phyloP scores from a whole-genome alignment of 805 yeast genomes.

The Kluyveromyces lactis region DNA sequence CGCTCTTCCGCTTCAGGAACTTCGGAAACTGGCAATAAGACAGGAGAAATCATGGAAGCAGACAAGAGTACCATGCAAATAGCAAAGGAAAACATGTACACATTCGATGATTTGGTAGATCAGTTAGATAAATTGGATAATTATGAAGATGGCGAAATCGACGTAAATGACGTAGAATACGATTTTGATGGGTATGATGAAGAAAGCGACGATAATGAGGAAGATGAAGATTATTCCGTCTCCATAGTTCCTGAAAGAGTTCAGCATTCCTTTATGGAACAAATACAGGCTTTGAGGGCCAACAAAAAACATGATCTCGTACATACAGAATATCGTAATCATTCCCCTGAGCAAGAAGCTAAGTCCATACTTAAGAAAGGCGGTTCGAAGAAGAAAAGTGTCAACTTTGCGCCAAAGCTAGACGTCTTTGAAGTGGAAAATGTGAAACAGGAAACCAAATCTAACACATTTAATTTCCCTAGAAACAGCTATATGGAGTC shows the following conservation, averaged over 20 bases:
- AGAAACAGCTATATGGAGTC: neutral
- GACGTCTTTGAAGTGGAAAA: slow-evolving; percentile 29
- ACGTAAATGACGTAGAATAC: slow-evolving; percentile 15
- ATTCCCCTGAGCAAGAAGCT: neutral
- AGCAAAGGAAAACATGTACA: slow-evolving; percentile 21
- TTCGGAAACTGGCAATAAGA: no score
- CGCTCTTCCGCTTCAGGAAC: no score
- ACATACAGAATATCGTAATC: neutral
- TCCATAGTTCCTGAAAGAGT: slow-evolving; percentile 22
- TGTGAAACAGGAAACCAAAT: slow-evolving; percentile 24
- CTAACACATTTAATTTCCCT: slow-evolving; percentile 20
- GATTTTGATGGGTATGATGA: slow-evolving; percentile 18
- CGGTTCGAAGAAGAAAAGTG: slow-evolving; percentile 15
- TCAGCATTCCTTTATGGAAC: slow-evolving; percentile 21
- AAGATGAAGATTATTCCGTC: slow-evolving; percentile 12
- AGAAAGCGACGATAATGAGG: slow-evolving; percentile 11
- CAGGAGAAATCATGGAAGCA: neutral
- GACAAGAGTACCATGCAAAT: slow-evolving; percentile 6
- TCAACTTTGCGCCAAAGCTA: slow-evolving; percentile 26
- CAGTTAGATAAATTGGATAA: slow-evolving; percentile 26
- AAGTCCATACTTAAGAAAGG: slow-evolving; percentile 7
- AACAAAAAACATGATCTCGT: neutral
- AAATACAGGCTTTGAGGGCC: slow-evolving; percentile 13
- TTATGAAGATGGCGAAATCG: slow-evolving; percentile 18
- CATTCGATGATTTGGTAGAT: slow-evolving; percentile 27